Conservation (phyloP, 805 yeast species). For the Suhomyces sp. region DNA sequence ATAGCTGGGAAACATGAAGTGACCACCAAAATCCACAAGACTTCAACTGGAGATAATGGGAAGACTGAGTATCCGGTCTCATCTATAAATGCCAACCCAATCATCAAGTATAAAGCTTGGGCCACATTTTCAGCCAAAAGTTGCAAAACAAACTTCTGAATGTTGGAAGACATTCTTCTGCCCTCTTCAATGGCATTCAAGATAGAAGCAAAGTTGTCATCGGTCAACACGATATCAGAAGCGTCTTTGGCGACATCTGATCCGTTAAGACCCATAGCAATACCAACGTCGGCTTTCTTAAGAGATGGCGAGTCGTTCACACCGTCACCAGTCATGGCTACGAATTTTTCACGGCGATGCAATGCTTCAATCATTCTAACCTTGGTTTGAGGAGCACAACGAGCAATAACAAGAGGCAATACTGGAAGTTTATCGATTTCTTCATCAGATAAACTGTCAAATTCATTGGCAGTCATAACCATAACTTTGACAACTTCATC, state of each 20-base stretch:
- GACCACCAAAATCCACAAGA: slow-evolving; percentile 73
- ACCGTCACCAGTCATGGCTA: slow-evolving; percentile 58
- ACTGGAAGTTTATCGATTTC: slow-evolving; percentile 36
- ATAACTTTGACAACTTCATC: slow-evolving; percentile 51
- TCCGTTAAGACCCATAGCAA: slow-evolving; percentile 78
- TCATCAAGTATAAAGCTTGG: slow-evolving; percentile 62
- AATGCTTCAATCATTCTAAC: slow-evolving; percentile 42
- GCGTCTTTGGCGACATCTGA: slow-evolving; percentile 87
- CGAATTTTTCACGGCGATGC: slow-evolving; percentile 35
- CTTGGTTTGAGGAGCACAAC: slow-evolving; percentile 42
- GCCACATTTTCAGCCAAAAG: slow-evolving; percentile 66
- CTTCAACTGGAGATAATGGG: slow-evolving; percentile 75
- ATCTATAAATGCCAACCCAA: slow-evolving; percentile 73
- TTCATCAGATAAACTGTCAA: slow-evolving; percentile 29
- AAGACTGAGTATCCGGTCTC: slow-evolving; percentile 66
- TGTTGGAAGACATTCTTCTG: slow-evolving; percentile 72
- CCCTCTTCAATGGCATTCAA: slow-evolving; percentile 79
- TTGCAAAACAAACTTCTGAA: slow-evolving; percentile 75
- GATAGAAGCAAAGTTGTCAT: slow-evolving; percentile 76
- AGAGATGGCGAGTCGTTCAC: slow-evolving; percentile 79
- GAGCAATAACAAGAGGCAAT: slow-evolving; percentile 39
- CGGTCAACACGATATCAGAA: slow-evolving; percentile 67
- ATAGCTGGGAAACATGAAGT: slow-evolving; percentile 83
- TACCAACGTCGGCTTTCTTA: slow-evolving; percentile 76
- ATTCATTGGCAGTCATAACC: slow-evolving; percentile 39